Percentiles rank a stretch among this genome's conserved stretches.
Conservation (phyloP, 2,329 filamentous ascomycete genomes). For the Cladophialophora yegresii region DNA sequence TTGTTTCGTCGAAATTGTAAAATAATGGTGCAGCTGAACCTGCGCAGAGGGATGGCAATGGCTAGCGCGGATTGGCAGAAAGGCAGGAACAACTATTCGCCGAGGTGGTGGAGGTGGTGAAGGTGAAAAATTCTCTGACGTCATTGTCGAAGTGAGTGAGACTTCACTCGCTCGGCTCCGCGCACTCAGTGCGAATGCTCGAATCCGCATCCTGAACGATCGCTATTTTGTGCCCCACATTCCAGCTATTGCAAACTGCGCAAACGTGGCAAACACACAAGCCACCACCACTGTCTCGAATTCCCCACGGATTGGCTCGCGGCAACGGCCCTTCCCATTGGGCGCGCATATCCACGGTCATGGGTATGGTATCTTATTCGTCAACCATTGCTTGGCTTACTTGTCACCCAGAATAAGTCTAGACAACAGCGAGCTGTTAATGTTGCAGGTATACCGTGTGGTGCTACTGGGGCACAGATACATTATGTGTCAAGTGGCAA, state of each 20-base stretch:
- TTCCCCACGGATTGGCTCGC: too few relatives aligned
- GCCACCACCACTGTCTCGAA: too few relatives aligned
- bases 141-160: not conserved
- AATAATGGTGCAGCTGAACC: conserved; percentile 4
- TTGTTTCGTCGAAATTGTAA: conserved; percentile 6
- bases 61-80: conserved; percentile 13
- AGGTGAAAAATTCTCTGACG: not conserved
- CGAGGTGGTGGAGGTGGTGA: too few relatives aligned
- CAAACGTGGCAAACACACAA: too few relatives aligned
- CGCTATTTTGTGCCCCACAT: too few relatives aligned
- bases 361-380: too few relatives aligned
- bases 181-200: too few relatives aligned
- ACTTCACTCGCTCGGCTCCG: not conserved
- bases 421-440: not conserved
- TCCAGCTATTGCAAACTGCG: too few relatives aligned
- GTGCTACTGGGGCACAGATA: not conserved
- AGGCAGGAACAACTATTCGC: not conserved
- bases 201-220: too few relatives aligned
- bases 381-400: not conserved
- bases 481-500: not conserved
- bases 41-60: conserved; percentile 9
- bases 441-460: not conserved
- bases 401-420: not conserved
- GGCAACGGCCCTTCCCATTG: too few relatives aligned
- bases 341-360: too few relatives aligned